Conservation (phyloP, 805 yeast species). For the Wickerhamomyces strasburgensis region DNA sequence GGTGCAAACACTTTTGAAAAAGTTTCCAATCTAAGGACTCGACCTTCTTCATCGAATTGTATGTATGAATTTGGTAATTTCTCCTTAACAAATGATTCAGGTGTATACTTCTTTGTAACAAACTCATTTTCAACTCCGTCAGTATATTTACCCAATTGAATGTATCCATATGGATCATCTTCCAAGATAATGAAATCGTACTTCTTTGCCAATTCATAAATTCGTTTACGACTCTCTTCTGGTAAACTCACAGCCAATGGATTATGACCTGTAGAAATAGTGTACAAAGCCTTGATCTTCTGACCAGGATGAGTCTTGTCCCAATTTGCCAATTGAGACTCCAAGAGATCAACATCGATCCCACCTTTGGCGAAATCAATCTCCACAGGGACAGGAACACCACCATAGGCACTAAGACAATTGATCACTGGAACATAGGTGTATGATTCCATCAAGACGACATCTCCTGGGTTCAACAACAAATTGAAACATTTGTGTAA, state of each 20-base stretch:
- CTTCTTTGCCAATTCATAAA: slow-evolving; percentile 48
- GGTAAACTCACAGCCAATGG: slow-evolving; percentile 58
- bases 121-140: slow-evolving; percentile 38
- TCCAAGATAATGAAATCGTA: slow-evolving; percentile 58
- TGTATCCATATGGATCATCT: slow-evolving; percentile 68
- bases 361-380: slow-evolving; percentile 37
- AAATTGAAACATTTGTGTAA: slow-evolving; percentile 48
- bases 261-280: slow-evolving; percentile 68
- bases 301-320: slow-evolving; percentile 34
- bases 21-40: slow-evolving; percentile 59
- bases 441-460: slow-evolving; percentile 58
- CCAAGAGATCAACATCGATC: slow-evolving; percentile 45
- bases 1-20: slow-evolving; percentile 65
- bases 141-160: slow-evolving; percentile 34
- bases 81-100: slow-evolving; percentile 41
- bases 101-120: slow-evolving; percentile 24
- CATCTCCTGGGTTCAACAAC: slow-evolving; percentile 49
- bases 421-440: slow-evolving; percentile 57
- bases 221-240: slow-evolving; percentile 40
- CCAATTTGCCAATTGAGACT: slow-evolving; percentile 56
- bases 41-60: slow-evolving; percentile 50
- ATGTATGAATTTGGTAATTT: slow-evolving; percentile 46
- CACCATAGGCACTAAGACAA: slow-evolving; percentile 43
- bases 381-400: slow-evolving; percentile 42
- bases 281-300: slow-evolving; percentile 47